A percentile compares a stretch with the other conserved stretches of the same genome.
phyloP scores from a whole-genome alignment of 2,329 filamentous ascomycete genomes.

The Colletotrichum sp. region DNA sequence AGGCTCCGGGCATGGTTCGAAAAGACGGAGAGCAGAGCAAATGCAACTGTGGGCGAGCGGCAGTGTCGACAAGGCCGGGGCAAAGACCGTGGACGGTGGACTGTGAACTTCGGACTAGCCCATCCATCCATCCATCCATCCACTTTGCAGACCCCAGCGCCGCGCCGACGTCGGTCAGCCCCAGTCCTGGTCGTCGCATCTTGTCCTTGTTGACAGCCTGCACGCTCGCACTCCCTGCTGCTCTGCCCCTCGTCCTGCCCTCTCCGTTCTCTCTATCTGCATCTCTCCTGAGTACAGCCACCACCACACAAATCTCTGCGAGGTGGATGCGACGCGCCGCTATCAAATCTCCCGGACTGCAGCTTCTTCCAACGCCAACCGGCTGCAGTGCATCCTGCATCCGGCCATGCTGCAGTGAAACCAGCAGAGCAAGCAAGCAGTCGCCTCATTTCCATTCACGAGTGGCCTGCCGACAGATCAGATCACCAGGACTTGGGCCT shows the following conservation, averaged over 20 bases:
- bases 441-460: not conserved
- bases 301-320: not conserved
- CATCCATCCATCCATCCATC: not conserved
- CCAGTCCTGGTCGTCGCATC: not conserved
- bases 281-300: not conserved
- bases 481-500: not conserved
- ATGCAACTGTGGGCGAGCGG: not conserved
- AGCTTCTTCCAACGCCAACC: not conserved
- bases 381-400: conserved; percentile 5
- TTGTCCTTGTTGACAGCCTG: not conserved
- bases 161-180: conserved; percentile 17
- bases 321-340: not conserved
- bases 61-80: not conserved
- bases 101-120: not conserved
- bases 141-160: conserved; percentile 1
- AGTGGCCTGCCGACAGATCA: not conserved
- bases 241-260: not conserved
- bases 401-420: not conserved
- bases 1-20: not conserved
- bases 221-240: not conserved
- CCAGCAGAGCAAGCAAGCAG: not conserved
- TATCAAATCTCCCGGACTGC: not conserved
- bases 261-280: not conserved
- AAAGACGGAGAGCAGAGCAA: not conserved
- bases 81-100: not conserved